Evolutionary conservation across 805 yeast genomes (phyloP).

Genomic region (Wickerhamomyces subpelliculosus): DNA sequence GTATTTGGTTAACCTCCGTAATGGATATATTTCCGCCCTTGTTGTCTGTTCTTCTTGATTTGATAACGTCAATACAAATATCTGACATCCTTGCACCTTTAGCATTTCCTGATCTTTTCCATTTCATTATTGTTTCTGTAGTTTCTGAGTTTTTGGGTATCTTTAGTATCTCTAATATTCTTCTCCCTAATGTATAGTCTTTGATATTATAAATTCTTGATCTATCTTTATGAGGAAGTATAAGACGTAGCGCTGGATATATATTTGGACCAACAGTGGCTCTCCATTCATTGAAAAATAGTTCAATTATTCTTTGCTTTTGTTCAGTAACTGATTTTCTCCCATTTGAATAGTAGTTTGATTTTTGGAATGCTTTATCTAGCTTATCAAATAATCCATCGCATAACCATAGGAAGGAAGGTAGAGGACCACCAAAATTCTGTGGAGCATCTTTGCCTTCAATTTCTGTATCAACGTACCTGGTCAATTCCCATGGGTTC

Average conservation of each 20-base stretch:
- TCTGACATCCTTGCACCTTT: conserved; percentile 40
- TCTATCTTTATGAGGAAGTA: conserved; percentile 57
- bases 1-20: conserved; percentile 39
- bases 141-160: conserved; percentile 59
- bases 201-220: conserved; percentile 52
- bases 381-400: conserved; percentile 24
- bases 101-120: conserved; percentile 36
- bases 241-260: conserved; percentile 57
- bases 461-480: not conserved
- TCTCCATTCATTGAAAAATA: conserved; percentile 46
- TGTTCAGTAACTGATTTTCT: conserved; percentile 7
- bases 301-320: conserved; percentile 23
- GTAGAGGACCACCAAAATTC: conserved; percentile 25
- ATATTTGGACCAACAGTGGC: conserved; percentile 52
- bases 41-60: conserved; percentile 37
- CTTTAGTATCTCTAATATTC: conserved; percentile 44
- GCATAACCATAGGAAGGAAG: conserved; percentile 31
- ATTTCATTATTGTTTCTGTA: conserved; percentile 38
- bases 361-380: conserved; percentile 15
- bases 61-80: conserved; percentile 41
- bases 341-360: conserved; percentile 4
- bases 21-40: conserved; percentile 34
- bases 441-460: conserved; percentile 4
- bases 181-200: conserved; percentile 51
- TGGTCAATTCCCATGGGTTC: not conserved